These are phyloP conservation scores for Coniosporium tulheliwenetii DNA, from an alignment of 2,329 filamentous ascomycete genomes.

Conservation along the genomic window DNA sequence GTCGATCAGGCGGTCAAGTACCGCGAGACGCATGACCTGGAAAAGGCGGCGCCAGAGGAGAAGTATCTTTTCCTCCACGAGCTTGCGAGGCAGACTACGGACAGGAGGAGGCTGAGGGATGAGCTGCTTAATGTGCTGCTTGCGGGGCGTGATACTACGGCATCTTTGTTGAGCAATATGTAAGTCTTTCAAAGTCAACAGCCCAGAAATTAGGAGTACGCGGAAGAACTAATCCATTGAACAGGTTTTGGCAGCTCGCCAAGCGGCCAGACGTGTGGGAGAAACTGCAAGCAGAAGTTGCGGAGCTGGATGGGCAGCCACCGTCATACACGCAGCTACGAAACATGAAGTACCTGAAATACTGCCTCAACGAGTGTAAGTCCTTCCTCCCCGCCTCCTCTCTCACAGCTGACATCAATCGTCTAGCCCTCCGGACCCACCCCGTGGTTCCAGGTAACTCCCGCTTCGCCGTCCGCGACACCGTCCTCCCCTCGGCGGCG, in stretches of 20 bases:
- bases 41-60: slow-evolving; percentile 8
- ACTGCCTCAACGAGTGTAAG: slow-evolving; percentile 55
- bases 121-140: slow-evolving; percentile 36
- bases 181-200: no score
- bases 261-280: slow-evolving; percentile 14
- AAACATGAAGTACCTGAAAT: slow-evolving; percentile 25
- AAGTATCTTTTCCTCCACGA: slow-evolving; percentile 30
- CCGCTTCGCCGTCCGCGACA: slow-evolving; percentile 55
- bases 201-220: no score
- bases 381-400: no score
- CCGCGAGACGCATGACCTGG: slow-evolving; percentile 14
- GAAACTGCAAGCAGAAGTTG: slow-evolving; percentile 14
- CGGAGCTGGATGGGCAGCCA: slow-evolving; percentile 14
- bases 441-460: slow-evolving; percentile 69
- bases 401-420: no score
- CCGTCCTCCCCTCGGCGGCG: slow-evolving; percentile 56
- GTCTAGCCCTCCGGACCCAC: slow-evolving; percentile 46
- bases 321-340: slow-evolving; percentile 27
- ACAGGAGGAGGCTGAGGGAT: slow-evolving; percentile 30
- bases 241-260: slow-evolving; percentile 6
- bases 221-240: no score
- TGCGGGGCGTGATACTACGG: slow-evolving; percentile 39
- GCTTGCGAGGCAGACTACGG: slow-evolving; percentile 27
- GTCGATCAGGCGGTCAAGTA: slow-evolving; percentile 26
- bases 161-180: slow-evolving; percentile 29